phyloP scores from a whole-genome alignment of 768 basidiomycete species.

The Mycena latifolia region DNA sequence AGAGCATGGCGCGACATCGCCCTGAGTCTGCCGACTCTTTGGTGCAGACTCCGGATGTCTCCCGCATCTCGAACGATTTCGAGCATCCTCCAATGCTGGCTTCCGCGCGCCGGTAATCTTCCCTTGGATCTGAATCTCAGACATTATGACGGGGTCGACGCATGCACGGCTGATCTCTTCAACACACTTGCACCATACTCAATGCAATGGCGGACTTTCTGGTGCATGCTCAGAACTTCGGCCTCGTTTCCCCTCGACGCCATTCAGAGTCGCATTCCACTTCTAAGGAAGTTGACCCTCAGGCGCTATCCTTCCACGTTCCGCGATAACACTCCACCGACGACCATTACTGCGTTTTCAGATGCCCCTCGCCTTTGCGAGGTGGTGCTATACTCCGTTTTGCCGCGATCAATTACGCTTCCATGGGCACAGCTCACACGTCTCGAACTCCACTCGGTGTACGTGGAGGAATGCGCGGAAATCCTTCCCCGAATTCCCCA shows the following conservation, averaged over 20 bases:
- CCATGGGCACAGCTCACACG: background rate
- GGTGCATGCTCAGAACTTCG: background rate
- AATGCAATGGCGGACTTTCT: background rate
- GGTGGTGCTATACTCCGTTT: background rate
- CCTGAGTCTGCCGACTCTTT: background rate
- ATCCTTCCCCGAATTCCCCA: background rate
- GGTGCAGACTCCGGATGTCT: background rate
- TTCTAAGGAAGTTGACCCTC: background rate
- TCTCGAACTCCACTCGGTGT: background rate
- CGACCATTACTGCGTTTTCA: slow-evolving; percentile 2
- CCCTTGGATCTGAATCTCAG: slow-evolving; percentile 1
- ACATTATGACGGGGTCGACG: background rate
- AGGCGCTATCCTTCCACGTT: no score
- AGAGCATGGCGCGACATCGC: slow-evolving; percentile 1
- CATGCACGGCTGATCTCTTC: background rate
- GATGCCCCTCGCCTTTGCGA: slow-evolving; percentile 2
- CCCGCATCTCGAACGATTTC: no score
- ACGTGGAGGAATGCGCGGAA: background rate
- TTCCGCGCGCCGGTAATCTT: background rate
- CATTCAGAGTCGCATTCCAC: background rate
- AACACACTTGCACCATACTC: background rate
- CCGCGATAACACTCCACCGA: background rate
- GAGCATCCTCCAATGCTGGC: background rate
- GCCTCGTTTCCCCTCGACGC: background rate
- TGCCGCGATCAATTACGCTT: background rate